phyloP scores from a whole-genome alignment of 768 basidiomycete genomes.

The Boletus eberwhitei region DNA sequence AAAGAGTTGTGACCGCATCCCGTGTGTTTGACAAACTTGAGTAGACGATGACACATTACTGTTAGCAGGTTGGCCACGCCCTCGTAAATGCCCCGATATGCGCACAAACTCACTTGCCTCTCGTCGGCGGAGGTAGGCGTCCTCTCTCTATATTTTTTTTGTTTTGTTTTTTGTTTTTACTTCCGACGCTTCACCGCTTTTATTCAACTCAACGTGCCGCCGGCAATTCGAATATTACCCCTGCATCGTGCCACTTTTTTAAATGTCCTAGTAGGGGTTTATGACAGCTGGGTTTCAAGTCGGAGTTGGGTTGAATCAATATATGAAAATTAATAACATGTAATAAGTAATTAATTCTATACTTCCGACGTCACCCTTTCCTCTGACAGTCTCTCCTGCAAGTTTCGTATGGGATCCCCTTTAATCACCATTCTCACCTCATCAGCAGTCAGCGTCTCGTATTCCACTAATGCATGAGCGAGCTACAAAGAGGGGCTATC shows the following conservation, averaged over 20 bases:
- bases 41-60: constrained; percentile 67
- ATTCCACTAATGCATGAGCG: constrained; percentile 87
- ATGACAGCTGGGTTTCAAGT: too few species aligned
- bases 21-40: constrained; percentile 48
- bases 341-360: not conserved
- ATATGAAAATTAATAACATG: not conserved
- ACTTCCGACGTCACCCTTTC: constrained; percentile 26
- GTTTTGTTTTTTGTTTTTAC: not conserved
- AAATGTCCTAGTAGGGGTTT: too few species aligned
- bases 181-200: constrained; percentile 16
- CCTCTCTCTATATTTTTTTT: not conserved
- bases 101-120: too few species aligned
- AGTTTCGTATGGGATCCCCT: constrained; percentile 73
- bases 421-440: constrained; percentile 85
- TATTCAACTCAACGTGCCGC: not conserved
- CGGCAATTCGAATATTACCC: too few species aligned
- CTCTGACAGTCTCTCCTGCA: constrained; percentile 63
- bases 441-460: constrained; percentile 85
- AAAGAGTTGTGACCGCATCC: constrained; percentile 57
- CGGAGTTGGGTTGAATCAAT: too few species aligned
- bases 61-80: not conserved
- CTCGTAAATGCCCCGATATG: too few species aligned
- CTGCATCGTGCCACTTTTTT: too few species aligned
- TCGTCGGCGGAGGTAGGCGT: constrained; percentile 55
- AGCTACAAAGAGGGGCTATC: constrained; percentile 47